phyloP scores from a whole-genome alignment of 2,329 filamentous ascomycete genomes.

The Aureobasidium uvarum region DNA sequence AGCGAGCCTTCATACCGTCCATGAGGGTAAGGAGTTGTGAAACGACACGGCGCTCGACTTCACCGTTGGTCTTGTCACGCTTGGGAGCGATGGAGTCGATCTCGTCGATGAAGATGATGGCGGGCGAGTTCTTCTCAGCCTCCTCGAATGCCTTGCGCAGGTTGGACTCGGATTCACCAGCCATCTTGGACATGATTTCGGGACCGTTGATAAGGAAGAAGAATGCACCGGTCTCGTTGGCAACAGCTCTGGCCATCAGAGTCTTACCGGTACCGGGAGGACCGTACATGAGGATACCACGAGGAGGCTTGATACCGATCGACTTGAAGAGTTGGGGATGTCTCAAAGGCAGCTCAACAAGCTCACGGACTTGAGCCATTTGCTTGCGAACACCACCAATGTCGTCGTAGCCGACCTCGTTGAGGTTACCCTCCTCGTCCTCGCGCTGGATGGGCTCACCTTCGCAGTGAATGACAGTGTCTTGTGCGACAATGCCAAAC shows the following conservation, averaged over 20 bases:
- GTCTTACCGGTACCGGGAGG: conserved; percentile 99
- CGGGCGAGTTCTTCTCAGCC: conserved; percentile 98
- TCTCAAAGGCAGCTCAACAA: conserved; percentile 94
- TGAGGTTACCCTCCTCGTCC: conserved; percentile 98
- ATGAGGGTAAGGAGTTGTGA: conserved; percentile 96
- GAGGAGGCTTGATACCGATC: conserved; percentile 98
- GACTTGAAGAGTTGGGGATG: conserved; percentile 99
- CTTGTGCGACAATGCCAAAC: conserved; percentile 97
- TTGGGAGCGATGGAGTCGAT: conserved; percentile 99
- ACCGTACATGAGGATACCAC: conserved; percentile 90
- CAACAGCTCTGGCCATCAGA: conserved; percentile 95
- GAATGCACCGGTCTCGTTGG: conserved; percentile 98
- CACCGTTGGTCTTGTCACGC: conserved; percentile 99
- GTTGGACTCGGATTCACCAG: conserved; percentile 98
- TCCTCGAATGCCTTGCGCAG: conserved; percentile 99
- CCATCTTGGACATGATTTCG: conserved; percentile 99
- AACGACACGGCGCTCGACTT: conserved; percentile 97
- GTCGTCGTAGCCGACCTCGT: conserved; percentile 98
- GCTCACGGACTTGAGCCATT: conserved; percentile 98
- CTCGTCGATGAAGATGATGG: conserved; percentile 99
- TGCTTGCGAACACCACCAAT: conserved; percentile 99
- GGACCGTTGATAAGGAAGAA: conserved; percentile 99
- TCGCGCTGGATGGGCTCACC: conserved; percentile 96
- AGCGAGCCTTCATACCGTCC: conserved; percentile 99
- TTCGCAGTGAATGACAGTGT: conserved; percentile 98